Base-by-base conservation (phyloP, 1,284 basidiomycete species). In the Leccinum solheimii region DNA sequence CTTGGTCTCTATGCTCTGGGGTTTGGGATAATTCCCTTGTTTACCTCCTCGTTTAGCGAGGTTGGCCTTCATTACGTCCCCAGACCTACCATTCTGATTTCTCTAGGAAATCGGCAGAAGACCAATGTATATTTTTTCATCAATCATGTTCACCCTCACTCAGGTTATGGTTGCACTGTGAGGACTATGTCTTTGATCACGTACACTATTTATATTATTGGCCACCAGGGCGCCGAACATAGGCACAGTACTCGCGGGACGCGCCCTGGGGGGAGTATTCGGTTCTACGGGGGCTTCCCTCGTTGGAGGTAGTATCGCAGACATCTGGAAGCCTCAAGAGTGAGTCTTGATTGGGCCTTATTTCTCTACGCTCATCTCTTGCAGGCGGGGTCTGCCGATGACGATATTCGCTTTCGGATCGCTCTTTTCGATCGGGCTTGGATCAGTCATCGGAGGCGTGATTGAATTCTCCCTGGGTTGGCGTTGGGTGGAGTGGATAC, bases 401-500 rank as follows among this genome's bases (percentile, higher is more conserved):
- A 72, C 80, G 2, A 58, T 83, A 1, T 85, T 83, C 65, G 75
- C 82, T 5, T 71, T 85, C 13, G 66, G 74, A 16, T 80, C 80
- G 0, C 67, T 86, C 57, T 78, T 78, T 49, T 75, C 78, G 0
- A 79, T 81, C 0, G 86, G 85, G 0, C 63, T 87, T 2, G 87
- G 85, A 8, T 81, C 85, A 0, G 76, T 83, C 8, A 77, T 80
- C 27, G 79, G 82, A n/a, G 83, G 82, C 1, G 86, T 82, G 77
- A 83, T 87, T 30, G 83, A 85, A 66, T 78, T 81, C 0, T 70
- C 75, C n/a, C 72, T 88, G 26, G 76, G 78, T 48, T 90, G 87
- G 87, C 75, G 87, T 23, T 88, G 87, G 86, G 85, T 88, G 16
- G 81, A 85, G 69, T 87, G 86, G 84, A 78, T 90, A 26, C 80